Evolutionary conservation across 2,329 filamentous ascomycete genomes (phyloP).

Genomic region (Orbilia quercus): DNA sequence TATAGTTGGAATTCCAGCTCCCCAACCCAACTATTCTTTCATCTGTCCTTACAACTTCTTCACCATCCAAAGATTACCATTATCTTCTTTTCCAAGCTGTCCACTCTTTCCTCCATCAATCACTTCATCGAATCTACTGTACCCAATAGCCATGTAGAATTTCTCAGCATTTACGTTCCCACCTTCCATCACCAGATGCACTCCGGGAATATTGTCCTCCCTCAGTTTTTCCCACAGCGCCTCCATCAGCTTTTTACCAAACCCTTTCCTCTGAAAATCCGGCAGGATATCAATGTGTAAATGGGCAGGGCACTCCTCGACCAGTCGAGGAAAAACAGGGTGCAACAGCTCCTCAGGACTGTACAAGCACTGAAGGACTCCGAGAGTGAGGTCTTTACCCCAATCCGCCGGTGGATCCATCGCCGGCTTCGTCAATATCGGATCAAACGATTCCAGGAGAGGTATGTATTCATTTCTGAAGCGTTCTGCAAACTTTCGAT

Average conservation of each 20-base stretch:
- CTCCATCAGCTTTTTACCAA: conserved; percentile 61
- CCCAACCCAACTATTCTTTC: neutral
- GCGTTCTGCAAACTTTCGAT: conserved; percentile 58
- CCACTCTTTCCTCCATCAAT: conserved; percentile 52
- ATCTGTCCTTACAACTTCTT: conserved; percentile 39
- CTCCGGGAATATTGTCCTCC: conserved; percentile 59
- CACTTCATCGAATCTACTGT: conserved; percentile 36
- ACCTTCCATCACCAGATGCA: conserved; percentile 63
- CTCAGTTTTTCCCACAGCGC: conserved; percentile 59
- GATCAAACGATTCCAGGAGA: conserved; percentile 55
- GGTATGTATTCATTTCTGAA: conserved; percentile 61
- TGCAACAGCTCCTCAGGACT: conserved; percentile 37
- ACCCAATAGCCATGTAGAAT: conserved; percentile 53
- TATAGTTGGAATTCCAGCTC: neutral
- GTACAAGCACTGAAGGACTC: conserved; percentile 54
- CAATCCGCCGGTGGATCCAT: conserved; percentile 56
- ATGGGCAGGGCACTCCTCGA: conserved; percentile 62
- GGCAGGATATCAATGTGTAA: conserved; percentile 63
- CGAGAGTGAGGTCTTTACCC: conserved; percentile 50
- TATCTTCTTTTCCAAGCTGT: conserved; percentile 32
- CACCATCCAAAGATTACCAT: conserved; percentile 54
- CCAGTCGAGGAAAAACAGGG: conserved; percentile 21
- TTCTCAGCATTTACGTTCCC: conserved; percentile 60
- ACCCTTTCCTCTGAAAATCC: conserved; percentile 61
- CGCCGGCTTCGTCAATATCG: conserved; percentile 34